Base-by-base conservation (phyloP, 1,284 basidiomycete species). In the Puccinia triticina region DNA sequence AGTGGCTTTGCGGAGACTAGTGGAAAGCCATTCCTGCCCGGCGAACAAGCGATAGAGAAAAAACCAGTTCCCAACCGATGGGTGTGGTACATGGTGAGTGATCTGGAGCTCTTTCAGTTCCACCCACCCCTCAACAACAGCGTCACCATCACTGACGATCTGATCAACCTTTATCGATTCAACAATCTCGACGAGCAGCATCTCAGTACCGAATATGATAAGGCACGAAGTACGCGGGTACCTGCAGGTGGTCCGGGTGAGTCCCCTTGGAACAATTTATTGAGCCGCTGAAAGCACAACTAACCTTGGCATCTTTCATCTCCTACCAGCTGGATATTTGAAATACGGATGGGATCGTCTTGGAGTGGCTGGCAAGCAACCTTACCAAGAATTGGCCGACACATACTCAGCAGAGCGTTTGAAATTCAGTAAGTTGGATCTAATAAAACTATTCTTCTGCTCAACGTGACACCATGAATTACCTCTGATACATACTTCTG, bases 61-160 rank as follows among this genome's bases (percentile, higher is more conserved):
- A 80, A 80, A 32, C 78, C 78, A 8, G 48, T 80, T 32, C 78
- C 78, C 4, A 80, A 80, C 48, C 78, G 78, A 46, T 80, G 78
- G 78, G 78, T 80, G n/a, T 80, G 78, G 78, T 80, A 80, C 32
- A 80, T 80, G 69, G n/a, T n/a, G n/a, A n/a, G n/a, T n/a, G n/a
- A n/a, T n/a, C n/a, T n/a, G n/a, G n/a, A n/a, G n/a, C n/a, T n/a
- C n/a, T n/a, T n/a, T n/a, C n/a, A n/a, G n/a, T n/a, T n/a, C n/a
- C n/a, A n/a, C n/a, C n/a, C n/a, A n/a, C n/a, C n/a, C n/a, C n/a
- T n/a, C n/a, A n/a, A n/a, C n/a, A n/a, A n/a, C n/a, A n/a, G n/a
- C n/a, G n/a, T n/a, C n/a, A n/a, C n/a, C n/a, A n/a, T n/a, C n/a
- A n/a, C n/a, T n/a, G n/a, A n/a, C n/a, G n/a, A n/a, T n/a, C n/a